Base-by-base conservation (phyloP, 1,284 basidiomycete species). In the Papiliotrema fonsecae region DNA sequence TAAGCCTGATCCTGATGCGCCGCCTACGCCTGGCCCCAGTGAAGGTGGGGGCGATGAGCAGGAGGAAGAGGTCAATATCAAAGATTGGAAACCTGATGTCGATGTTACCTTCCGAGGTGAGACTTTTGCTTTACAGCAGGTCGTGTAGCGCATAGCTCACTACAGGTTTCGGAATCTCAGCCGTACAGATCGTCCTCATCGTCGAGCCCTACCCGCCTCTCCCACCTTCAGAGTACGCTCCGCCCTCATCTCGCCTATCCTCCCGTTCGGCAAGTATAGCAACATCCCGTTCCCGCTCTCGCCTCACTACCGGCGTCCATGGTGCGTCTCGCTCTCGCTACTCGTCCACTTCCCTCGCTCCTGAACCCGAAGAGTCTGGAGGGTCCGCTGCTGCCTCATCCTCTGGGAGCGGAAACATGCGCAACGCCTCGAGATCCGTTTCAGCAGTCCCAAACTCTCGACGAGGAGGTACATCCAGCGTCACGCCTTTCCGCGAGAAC, bases 51-150 rank as follows among this genome's bases (percentile, higher is more conserved):
- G n/a, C n/a, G n/a, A n/a, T n/a, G 42, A 50, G 21, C 55, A 58
- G 30, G 50, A 53, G 9, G 53, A 57, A 27, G 66, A 69, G 52
- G 49, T 46, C 19, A 55, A 54, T 30, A 65, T 72, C 56, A 72
- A 70, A 48, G 67, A 72, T 54, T 69, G 62, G 62, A 72, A 72
- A 48, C 70, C 67, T 4, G 67, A 68, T 46, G 62, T 70, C 6
- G 53, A 62, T 18, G 55, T 72, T 0, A 38, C 61, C 2, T 72
- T 67, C 49, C 61, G 64, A 54, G 68, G 69, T 69, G 36, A 47
- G 58, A 38, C 21, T 28, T 25, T 19, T 44, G 18, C 31, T 26
- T 24, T 26, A 9, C 18, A 16, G 14, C 16, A 16, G 18, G 26
- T 27, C 24, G 22, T 4, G n/a, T 18, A 43, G 24, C 46, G 49